Conservation (phyloP, 306 rosid species). For the Casuarina glauca region DNA sequence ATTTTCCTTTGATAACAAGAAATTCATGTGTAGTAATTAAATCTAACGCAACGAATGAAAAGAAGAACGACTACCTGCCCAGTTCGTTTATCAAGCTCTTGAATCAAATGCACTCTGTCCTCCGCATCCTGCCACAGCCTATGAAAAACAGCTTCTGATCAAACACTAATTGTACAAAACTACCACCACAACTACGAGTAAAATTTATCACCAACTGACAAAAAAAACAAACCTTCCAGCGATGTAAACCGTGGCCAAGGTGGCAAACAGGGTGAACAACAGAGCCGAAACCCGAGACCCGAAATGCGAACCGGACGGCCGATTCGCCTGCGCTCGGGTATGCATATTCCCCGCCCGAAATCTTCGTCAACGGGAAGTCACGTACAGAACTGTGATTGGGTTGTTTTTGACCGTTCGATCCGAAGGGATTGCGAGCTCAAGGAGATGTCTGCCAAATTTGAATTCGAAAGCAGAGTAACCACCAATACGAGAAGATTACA, state of each 20-base stretch:
- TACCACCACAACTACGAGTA: background rate
- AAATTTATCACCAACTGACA: background rate
- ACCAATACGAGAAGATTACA: too few relatives aligned
- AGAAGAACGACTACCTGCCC: slow-evolving; percentile 44
- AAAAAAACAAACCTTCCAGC: slow-evolving; percentile 60
- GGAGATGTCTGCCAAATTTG: background rate
- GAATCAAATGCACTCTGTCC: slow-evolving; percentile 51
- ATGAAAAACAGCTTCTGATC: slow-evolving; percentile 3
- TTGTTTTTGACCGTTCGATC: slow-evolving; percentile 33
- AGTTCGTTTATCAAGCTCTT: slow-evolving; percentile 43
- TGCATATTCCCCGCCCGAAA: slow-evolving; percentile 33
- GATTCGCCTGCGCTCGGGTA: slow-evolving; percentile 55
- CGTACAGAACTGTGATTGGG: background rate
- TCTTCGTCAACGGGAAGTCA: slow-evolving; percentile 2
- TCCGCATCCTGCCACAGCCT: slow-evolving; percentile 78
- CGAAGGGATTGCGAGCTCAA: background rate
- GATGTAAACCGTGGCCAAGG: slow-evolving; percentile 73
- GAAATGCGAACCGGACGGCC: slow-evolving; percentile 50
- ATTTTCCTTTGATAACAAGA: background rate
- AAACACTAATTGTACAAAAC: slow-evolving; percentile 7
- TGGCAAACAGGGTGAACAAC: slow-evolving; percentile 49
- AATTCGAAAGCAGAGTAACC: too few relatives aligned
- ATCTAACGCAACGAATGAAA: background rate
- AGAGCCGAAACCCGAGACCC: slow-evolving; percentile 56
- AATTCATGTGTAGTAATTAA: background rate